Evolutionary conservation across 2,329 filamentous ascomycete species (phyloP), one percentile per base, ranked within the genome.

Genomic region (Xylaria sp.): DNA sequence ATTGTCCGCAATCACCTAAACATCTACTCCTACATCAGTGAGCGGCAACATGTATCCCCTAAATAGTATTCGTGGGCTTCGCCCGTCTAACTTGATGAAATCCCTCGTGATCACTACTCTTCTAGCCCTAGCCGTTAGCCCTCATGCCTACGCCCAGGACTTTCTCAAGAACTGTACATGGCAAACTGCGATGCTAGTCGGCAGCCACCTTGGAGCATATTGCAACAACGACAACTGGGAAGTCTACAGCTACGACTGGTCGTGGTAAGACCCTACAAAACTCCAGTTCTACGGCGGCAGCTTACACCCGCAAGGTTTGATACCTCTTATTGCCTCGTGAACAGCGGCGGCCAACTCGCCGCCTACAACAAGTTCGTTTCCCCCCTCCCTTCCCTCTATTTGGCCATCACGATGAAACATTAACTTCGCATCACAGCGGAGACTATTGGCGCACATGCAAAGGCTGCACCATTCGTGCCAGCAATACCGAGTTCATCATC

Each of bases 161-260:
- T 75, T 78, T 58, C 54, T 75, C 53, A 55, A 57, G 29, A 74
- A 72, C 55, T 80, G 78, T 63, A 75, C 73, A n/a, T 75, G 74
- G 68, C 68, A 73, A 51, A 75, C 73, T 3, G 72, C 72, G 38
- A 31, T 73, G 41, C 63, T 79, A 33, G 67, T 68, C 7, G 71
- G 69, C 37, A 70, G 66, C 58, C 74, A 67, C 57, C 73, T 80
- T 1, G 76, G 76, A 31, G 70, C 77, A 66, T 79, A 77, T 65
- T 80, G 78, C 71, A 74, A 76, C 59, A 76, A 78, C 52, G 64
- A 76, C 43, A 64, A 78, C 63, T 71, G 68, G 62, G 69, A 62
- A 1, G 41, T 69, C 5, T 79, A 70, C 57, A 73, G 69, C 21
- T 79, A 78, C 67, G 76, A 78, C 54, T 80, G 77, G 75, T 74